Conservation (phyloP, 768 basidiomycete genomes). For the Termitomyces sp. region DNA sequence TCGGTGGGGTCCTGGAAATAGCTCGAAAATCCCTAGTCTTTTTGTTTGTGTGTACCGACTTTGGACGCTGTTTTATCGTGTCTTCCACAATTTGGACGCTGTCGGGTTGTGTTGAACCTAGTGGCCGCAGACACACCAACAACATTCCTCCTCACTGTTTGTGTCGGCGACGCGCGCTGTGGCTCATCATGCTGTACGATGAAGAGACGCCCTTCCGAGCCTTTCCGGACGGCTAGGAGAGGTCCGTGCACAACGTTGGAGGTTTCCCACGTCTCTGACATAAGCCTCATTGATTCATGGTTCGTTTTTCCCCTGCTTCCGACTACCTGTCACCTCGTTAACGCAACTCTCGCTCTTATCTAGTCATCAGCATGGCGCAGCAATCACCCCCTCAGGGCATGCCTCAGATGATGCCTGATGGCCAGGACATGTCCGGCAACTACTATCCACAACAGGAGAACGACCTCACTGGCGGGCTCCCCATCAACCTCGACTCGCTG, state of each 20-base stretch:
- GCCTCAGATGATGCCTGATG: conserved; percentile 59
- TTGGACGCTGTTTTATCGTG: conserved; percentile 68
- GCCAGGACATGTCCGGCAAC: conserved; percentile 49
- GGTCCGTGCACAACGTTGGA: conserved; percentile 53
- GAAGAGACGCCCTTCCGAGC: conserved; percentile 12
- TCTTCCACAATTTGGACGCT: conserved; percentile 70
- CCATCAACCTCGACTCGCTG: conserved; percentile 82
- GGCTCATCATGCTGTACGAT: conserved; percentile 14
- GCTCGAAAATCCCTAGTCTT: conserved; percentile 7
- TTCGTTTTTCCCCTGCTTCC: conserved; percentile 36
- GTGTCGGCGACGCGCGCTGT: conserved; percentile 10
- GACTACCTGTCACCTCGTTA: conserved; percentile 41
- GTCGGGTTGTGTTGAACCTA: conserved; percentile 57
- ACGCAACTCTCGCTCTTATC: conserved; percentile 24
- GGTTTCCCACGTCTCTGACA: conserved; percentile 58
- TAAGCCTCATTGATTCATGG: conserved; percentile 38
- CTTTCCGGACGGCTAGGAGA: conserved; percentile 19
- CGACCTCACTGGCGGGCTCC: conserved; percentile 78
- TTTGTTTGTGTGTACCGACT: conserved; percentile 44
- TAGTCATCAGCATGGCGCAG: conserved; percentile 38
- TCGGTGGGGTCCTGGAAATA: neutral
- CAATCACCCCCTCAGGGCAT: conserved; percentile 49
- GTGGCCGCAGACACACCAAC: conserved; percentile 47
- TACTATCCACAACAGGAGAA: conserved; percentile 66
- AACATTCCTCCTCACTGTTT: conserved; percentile 29